Evolutionary conservation across 495 filamentous ascomycete genomes (phyloP), one percentile per base, ranked within the genome.

Genomic region (Hamigera avellanea): DNA sequence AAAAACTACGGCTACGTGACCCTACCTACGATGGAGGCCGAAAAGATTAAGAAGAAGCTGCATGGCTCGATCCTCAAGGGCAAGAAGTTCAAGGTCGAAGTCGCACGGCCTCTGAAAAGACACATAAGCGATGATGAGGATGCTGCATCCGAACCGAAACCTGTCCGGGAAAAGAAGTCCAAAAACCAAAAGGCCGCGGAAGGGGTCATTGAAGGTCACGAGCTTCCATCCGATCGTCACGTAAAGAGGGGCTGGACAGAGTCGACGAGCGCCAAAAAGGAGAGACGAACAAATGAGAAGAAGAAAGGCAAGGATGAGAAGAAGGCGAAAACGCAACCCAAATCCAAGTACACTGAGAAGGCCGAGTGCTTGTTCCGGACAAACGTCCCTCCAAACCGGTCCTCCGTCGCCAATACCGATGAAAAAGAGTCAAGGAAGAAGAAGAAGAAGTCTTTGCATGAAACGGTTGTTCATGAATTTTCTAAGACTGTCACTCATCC

Each of bases 231-330:
- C 5, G 78, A 68, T 18, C 69, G 91, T 26, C 78, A 80, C 47
- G 78, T 98, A 30, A 93, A 89, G 62, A 66, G 91, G 40, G 91
- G 89, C 10, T 96, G 91, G 91, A 89, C 82, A 7, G 80, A 80
- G 26, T 66, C 79, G 3, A 64, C 68, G 26, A 54, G 50, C 19
- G 54, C 65, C 23, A 68, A 72, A 45, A 68, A 70, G 41, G 62
- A 72, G 19, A 55, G 61, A 40, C 65, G 65, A 30, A 67, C 64
- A 34, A 45, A 39, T 1, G 53, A 53, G 41, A 51, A 48, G 50
- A 65, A 62, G 40, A 67, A 69, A 41, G 61, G 48, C 12, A 48
- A 65, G 40, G 68, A 73, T 19, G 59, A 54, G 14, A 71, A 72
- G 33, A 69, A 73, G 43, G 60, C 73, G 23, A 77, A 76, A 43